Conservation (phyloP, 129 eudicot genomes). For the Solidago caesia region DNA sequence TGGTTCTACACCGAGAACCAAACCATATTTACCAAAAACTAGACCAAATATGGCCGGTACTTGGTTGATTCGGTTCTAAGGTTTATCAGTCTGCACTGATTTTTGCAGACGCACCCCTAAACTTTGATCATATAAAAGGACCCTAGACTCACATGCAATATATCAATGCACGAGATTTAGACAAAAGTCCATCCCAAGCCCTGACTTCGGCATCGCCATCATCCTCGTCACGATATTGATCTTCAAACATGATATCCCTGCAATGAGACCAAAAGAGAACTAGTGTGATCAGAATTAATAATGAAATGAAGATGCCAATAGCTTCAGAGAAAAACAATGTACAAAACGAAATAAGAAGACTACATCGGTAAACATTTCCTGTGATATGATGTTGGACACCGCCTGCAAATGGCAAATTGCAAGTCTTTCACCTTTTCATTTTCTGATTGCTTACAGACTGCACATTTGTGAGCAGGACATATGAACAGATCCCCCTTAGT, state of each 20-base stretch:
- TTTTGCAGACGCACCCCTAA: too few relatives aligned
- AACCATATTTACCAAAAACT: too few relatives aligned
- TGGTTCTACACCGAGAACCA: too few relatives aligned
- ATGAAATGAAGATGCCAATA: neutral
- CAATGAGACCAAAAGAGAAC: slow-evolving; percentile 11
- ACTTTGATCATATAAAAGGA: slow-evolving; percentile 16
- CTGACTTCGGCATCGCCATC: slow-evolving; percentile 34
- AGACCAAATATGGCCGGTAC: too few relatives aligned
- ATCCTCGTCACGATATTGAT: slow-evolving; percentile 27
- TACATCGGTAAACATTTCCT: slow-evolving; percentile 85
- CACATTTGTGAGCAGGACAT: slow-evolving; percentile 78
- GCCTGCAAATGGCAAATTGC: slow-evolving; percentile 87
- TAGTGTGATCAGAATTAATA: neutral
- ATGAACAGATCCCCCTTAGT: slow-evolving; percentile 66
- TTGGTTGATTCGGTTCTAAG: too few relatives aligned
- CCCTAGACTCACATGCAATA: slow-evolving; percentile 71
- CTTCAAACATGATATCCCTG: slow-evolving; percentile 58
- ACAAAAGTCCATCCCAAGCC: slow-evolving; percentile 75
- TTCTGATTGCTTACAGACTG: slow-evolving; percentile 63
- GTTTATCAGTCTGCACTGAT: too few relatives aligned
- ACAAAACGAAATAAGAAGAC: neutral
- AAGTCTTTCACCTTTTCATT: slow-evolving; percentile 41
- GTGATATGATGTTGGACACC: slow-evolving; percentile 89
- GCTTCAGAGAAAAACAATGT: neutral
- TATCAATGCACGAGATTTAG: slow-evolving; percentile 66